A percentile compares a stretch with the other conserved stretches of the same genome.
Conservation (phyloP, 331 rosid genomes). For the Prunus yedoensis region DNA sequence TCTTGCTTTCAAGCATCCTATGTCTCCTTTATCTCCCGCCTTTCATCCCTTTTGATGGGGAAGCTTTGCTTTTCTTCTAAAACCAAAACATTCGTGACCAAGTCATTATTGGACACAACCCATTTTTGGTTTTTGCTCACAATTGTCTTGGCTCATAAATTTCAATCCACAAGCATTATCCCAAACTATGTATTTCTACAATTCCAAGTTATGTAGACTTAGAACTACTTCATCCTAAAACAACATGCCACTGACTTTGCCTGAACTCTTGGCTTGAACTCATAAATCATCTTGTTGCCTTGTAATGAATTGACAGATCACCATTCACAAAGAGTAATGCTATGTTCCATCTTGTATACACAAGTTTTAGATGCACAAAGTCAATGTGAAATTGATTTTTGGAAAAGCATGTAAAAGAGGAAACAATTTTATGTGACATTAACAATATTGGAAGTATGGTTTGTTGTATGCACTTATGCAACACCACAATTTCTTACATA, state of each 20-base stretch:
- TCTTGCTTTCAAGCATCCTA: conserved; percentile 83
- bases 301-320: too few relatives aligned
- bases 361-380: neutral
- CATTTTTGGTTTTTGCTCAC: conserved; percentile 34
- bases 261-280: neutral
- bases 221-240: neutral
- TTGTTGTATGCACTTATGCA: too few relatives aligned
- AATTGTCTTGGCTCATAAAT: conserved; percentile 16
- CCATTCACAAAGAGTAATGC: neutral
- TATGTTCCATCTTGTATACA: neutral
- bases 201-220: neutral
- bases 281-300: neutral
- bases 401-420: neutral
- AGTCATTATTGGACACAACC: conserved; percentile 13
- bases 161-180: neutral
- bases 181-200: neutral
- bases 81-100: neutral
- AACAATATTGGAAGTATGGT: too few relatives aligned
- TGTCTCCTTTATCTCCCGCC: conserved; percentile 61
- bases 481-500: too few relatives aligned
- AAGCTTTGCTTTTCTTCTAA: conserved; percentile 42
- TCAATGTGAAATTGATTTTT: neutral
- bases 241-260: neutral
- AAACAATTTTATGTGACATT: neutral
- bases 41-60: conserved; percentile 91